Base-by-base conservation (phyloP, 2,329 filamentous ascomycete genomes). In the Trichoderma lentiforme region DNA sequence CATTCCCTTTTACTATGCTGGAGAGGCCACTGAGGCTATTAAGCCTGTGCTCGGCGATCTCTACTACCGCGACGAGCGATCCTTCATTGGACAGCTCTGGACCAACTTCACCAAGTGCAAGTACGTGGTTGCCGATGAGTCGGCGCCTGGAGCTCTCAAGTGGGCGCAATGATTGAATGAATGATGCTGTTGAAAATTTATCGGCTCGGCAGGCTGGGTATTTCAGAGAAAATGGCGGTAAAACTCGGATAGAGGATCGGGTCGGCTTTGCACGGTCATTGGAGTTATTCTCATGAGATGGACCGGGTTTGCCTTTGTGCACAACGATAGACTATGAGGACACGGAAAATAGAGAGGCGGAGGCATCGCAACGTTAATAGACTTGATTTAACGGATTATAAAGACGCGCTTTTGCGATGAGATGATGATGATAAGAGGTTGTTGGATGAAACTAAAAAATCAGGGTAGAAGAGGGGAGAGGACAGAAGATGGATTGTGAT, bases 1-100 rank as follows among this genome's bases (percentile, higher is more conserved):
- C 11, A 72, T 72, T 51, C 71, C 71, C 21, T 63, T 63, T 30
- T 72, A 72, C 60, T 71, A 72, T 57, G 56, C 71, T 57, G 57
- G 28, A 47, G 61, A 58, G 32, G 71, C 71, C 26, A 72, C 58
- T 6, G 61, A 72, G 34, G 71, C 66, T 18, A 72, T 72, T 8
- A 71, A 47, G 34, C 71, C 71, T 30, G 15, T 72, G 28, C 47
- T 72, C 21, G 71, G 71, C n/a, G 61, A 72, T 34, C 9, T 63
- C 15, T 72, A 72, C 67, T 28, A 71, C 57, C 43, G 67, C 15
- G 58, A 65, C n/a, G 66, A 57, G 9, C 32, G 61, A 32, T 72
- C 61, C 39, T 65, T 61, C 28, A 18, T 63, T 11, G 66, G 61
- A 26, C 57, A 71, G 43, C 71, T 72, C 21, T 63, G 61, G 57